phyloP scores from a whole-genome alignment of 331 rosid species.

The Prunus yedoensis region DNA sequence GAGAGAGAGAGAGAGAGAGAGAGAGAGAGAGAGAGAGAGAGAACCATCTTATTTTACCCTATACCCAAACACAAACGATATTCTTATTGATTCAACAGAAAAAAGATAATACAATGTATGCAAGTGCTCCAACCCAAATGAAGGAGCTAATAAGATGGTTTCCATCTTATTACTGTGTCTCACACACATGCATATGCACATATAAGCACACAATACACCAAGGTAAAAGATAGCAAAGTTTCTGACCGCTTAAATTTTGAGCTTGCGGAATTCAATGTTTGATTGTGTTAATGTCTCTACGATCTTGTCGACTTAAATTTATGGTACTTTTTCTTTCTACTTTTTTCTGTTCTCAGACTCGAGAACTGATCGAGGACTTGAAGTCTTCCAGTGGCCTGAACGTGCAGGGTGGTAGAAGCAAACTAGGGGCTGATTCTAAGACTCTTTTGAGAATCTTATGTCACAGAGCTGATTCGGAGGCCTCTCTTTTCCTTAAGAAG shows the following conservation, averaged over 20 bases:
- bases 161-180: background rate
- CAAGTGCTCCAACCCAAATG: too few relatives aligned
- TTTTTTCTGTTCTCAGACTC: slow-evolving; percentile 58
- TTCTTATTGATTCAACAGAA: background rate
- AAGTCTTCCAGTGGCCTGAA: slow-evolving; percentile 64
- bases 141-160: background rate
- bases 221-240: background rate
- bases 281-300: background rate
- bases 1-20: background rate
- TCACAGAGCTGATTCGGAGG: slow-evolving; percentile 86
- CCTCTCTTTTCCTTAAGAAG: slow-evolving; percentile 90
- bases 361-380: slow-evolving; percentile 88
- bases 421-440: slow-evolving; percentile 83
- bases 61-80: background rate
- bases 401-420: slow-evolving; percentile 68
- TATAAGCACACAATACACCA: background rate
- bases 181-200: background rate
- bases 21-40: background rate
- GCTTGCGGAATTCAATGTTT: background rate
- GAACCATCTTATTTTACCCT: background rate
- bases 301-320: background rate
- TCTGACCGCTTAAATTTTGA: background rate
- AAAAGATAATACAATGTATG: background rate
- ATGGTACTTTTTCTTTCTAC: background rate
- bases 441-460: slow-evolving; percentile 81